A percentile compares a stretch with the other conserved stretches of the same genome.
phyloP scores from a whole-genome alignment of 1,284 basidiomycete genomes.

The Fomitopsis palustris region DNA sequence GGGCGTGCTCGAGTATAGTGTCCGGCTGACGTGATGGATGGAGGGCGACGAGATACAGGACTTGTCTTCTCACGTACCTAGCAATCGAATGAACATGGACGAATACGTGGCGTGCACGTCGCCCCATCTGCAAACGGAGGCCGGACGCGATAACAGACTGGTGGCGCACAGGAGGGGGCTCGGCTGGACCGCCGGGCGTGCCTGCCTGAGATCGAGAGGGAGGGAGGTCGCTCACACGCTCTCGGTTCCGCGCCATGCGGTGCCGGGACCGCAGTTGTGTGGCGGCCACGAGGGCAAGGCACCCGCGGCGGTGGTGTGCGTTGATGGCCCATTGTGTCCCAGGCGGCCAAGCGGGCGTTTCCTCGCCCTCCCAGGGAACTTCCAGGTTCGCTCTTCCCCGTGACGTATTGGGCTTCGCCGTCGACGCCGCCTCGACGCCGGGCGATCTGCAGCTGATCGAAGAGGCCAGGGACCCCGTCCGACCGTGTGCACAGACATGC shows the following conservation, averaged over 20 bases:
- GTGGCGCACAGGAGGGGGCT: background rate
- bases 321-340: background rate
- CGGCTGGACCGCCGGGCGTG: background rate
- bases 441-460: slow-evolving; percentile 19
- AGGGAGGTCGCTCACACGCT: background rate
- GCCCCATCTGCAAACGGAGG: background rate
- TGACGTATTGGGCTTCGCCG: slow-evolving; percentile 17
- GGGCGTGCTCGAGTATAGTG: background rate
- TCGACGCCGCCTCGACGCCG: slow-evolving; percentile 13
- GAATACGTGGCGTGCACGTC: background rate
- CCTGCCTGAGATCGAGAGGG: slow-evolving; percentile 1
- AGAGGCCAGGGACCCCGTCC: slow-evolving; percentile 6
- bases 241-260: slow-evolving; percentile 19
- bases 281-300: slow-evolving; percentile 9
- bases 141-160: background rate
- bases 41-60: background rate
- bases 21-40: background rate
- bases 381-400: slow-evolving; percentile 17
- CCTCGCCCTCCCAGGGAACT: background rate
- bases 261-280: slow-evolving; percentile 9
- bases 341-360: background rate
- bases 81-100: background rate
- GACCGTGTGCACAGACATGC: background rate
- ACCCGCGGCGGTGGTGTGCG: background rate
- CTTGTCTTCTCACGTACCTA: slow-evolving; percentile 1